Percentiles rank a stretch among this genome's conserved stretches.
Conservation (phyloP, 805 yeast genomes). For the Spathaspora sp. region DNA sequence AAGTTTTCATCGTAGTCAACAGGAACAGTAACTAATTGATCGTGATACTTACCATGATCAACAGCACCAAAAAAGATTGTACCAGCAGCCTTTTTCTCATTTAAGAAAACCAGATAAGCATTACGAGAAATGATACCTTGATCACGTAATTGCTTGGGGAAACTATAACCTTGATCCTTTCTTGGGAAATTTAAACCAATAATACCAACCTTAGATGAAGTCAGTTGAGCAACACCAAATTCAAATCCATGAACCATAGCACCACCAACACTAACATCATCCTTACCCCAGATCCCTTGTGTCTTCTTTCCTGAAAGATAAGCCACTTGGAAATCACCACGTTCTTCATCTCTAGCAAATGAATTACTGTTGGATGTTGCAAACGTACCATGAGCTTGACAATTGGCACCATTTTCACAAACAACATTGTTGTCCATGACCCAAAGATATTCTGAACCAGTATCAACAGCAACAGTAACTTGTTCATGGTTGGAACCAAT, state of each 20-base stretch:
- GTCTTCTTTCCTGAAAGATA: constrained; percentile 43
- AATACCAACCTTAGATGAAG: constrained; percentile 3
- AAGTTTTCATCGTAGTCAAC: not conserved
- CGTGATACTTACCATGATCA: constrained; percentile 21
- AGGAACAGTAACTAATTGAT: constrained; percentile 18
- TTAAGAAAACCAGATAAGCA: constrained; percentile 30
- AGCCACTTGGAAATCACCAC: constrained; percentile 18
- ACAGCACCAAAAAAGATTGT: constrained; percentile 24
- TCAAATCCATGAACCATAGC: constrained; percentile 7
- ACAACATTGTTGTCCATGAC: constrained; percentile 9
- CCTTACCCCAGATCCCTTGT: constrained; percentile 46
- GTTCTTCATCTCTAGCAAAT: constrained; percentile 54
- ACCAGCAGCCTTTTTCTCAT: constrained; percentile 16
- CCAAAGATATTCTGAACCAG: constrained; percentile 43
- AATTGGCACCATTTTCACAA: not conserved
- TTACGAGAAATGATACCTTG: constrained; percentile 26
- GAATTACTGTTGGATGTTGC: not conserved
- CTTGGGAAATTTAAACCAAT: not conserved
- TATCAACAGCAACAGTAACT: constrained; percentile 32
- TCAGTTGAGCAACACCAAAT: constrained; percentile 14
- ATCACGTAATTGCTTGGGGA: constrained; percentile 27
- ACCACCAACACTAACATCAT: constrained; percentile 5
- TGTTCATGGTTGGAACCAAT: constrained; percentile 26
- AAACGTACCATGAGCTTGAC: not conserved
- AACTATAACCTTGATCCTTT: constrained; percentile 26